Evolutionary conservation across 306 rosid species (phyloP).

Genomic region (Rosa chinensis): DNA sequence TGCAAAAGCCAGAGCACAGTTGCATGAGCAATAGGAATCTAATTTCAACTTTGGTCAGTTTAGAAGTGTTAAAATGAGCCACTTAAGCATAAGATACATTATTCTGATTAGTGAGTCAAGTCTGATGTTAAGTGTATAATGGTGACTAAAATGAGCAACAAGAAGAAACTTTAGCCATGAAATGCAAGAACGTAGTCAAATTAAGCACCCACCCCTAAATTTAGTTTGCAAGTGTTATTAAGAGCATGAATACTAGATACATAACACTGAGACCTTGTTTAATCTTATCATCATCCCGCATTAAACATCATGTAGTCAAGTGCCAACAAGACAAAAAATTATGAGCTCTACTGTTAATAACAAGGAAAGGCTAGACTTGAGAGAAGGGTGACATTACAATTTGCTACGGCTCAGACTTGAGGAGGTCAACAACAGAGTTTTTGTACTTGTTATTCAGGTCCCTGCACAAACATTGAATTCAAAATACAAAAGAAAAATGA

Average conservation of each 20-base stretch:
- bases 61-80: not conserved
- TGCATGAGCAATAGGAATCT: not conserved
- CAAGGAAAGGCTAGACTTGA: not conserved
- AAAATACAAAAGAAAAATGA: not conserved
- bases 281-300: not conserved
- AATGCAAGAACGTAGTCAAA: not conserved
- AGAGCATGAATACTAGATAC: not conserved
- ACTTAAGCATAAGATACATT: not conserved
- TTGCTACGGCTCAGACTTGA: constrained; percentile 57
- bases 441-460: constrained; percentile 65
- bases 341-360: not conserved
- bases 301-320: not conserved
- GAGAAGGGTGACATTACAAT: not conserved
- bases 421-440: constrained; percentile 71
- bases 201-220: not conserved
- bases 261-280: not conserved
- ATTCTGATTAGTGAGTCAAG: not conserved
- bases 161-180: not conserved
- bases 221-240: not conserved
- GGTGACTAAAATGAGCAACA: not conserved
- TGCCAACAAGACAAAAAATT: not conserved
- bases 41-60: not conserved
- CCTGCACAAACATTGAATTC: constrained; percentile 35
- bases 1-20: not conserved
- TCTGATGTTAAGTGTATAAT: not conserved